A percentile compares a stretch with the other conserved stretches of the same genome.
phyloP scores from a whole-genome alignment of 768 basidiomycete species.

The Lyophyllum shimeji region DNA sequence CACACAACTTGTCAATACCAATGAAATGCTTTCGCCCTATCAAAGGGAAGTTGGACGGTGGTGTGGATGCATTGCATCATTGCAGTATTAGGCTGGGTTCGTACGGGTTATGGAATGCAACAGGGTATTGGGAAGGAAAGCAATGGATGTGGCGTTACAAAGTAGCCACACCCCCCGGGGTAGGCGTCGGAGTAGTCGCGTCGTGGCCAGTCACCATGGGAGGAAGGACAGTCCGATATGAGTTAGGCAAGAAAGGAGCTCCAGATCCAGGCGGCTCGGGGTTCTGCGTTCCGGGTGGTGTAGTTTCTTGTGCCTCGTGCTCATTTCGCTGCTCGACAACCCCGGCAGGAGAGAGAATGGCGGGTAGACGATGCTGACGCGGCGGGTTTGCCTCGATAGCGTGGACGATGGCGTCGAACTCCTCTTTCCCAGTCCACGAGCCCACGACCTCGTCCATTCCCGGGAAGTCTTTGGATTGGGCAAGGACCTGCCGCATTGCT shows the following conservation, averaged over 20 bases:
- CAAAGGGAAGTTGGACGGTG: not conserved
- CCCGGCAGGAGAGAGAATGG: conserved; percentile 23
- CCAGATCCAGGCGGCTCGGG: conserved; percentile 55
- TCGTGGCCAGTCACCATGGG: conserved; percentile 42
- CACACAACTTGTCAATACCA: not conserved
- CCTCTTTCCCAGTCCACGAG: conserved; percentile 58
- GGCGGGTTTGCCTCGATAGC: conserved; percentile 49
- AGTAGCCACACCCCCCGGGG: conserved; percentile 13
- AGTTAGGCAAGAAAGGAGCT: conserved; percentile 50
- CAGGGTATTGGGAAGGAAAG: not conserved
- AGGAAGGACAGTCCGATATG: conserved; percentile 32
- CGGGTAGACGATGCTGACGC: conserved; percentile 31
- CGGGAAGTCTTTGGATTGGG: conserved; percentile 62
- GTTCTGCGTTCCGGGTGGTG: conserved; percentile 54
- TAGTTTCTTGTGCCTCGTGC: conserved; percentile 26
- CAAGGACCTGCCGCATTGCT: conserved; percentile 49
- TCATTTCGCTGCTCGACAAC: conserved; percentile 21
- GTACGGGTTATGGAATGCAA: not conserved
- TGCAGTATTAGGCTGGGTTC: not conserved
- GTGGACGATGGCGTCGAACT: conserved; percentile 53
- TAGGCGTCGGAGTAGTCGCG: conserved; percentile 45
- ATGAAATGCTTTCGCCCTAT: not conserved
- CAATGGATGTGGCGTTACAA: not conserved
- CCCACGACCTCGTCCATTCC: conserved; percentile 52
- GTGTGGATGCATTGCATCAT: not conserved